Percentiles rank a stretch among this genome's conserved stretches.
phyloP scores from a whole-genome alignment of 2,329 filamentous ascomycete genomes.

The Pyrenochaeta sp. region DNA sequence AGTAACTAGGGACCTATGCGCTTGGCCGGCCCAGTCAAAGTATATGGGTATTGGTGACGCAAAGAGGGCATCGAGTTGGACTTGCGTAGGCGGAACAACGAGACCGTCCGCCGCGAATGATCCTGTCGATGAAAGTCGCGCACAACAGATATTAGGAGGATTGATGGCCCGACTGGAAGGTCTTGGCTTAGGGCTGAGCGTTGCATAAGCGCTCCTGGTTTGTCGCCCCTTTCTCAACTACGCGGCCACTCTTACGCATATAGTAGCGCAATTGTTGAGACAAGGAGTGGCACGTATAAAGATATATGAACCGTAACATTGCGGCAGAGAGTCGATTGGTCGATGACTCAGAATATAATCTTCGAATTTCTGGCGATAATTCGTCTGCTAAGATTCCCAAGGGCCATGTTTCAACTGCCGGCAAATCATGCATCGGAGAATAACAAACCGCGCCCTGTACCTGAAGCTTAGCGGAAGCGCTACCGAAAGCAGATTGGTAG shows the following conservation, averaged over 20 bases:
- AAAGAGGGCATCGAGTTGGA: constrained; percentile 33
- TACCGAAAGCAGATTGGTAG: constrained; percentile 4
- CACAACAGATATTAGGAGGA: constrained; percentile 24
- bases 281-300: neutral
- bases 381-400: neutral
- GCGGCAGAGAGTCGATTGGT: neutral
- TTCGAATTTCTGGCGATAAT: neutral
- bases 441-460: neutral
- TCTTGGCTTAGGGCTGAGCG: constrained; percentile 27
- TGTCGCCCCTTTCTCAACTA: neutral
- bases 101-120: constrained; percentile 13
- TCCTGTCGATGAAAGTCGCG: constrained; percentile 10
- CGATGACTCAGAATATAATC: neutral
- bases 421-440: constrained; percentile 12
- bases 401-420: constrained; percentile 4
- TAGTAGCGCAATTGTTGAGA: neutral
- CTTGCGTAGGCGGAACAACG: constrained; percentile 31
- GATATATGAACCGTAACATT: neutral
- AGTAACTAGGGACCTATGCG: constrained; percentile 30
- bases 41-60: constrained; percentile 30
- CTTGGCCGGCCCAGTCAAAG: constrained; percentile 25
- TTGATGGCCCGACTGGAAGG: constrained; percentile 29
- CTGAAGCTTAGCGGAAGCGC: neutral
- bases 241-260: neutral
- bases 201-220: constrained; percentile 16